A percentile compares a stretch with the other conserved stretches of the same genome.
These are phyloP conservation scores for Exophiala oligosperma DNA, from an alignment of 2,329 filamentous ascomycete genomes.

Conservation along the genomic window DNA sequence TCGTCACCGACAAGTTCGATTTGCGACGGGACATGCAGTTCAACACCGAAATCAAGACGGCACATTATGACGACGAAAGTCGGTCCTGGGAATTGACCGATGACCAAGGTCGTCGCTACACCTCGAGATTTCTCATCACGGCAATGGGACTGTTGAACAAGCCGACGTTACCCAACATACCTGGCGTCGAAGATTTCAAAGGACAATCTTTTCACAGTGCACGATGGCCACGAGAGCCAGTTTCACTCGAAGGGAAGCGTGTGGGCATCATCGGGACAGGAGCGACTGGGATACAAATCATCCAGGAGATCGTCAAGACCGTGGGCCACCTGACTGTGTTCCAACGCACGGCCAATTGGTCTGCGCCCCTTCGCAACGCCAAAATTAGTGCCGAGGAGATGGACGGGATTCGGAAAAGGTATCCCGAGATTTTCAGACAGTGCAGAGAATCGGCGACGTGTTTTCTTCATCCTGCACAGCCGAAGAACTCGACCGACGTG, in stretches of 20 bases:
- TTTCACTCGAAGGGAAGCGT: slow-evolving; percentile 57
- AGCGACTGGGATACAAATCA: slow-evolving; percentile 63
- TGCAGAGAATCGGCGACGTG: slow-evolving; percentile 55
- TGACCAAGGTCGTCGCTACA: slow-evolving; percentile 38
- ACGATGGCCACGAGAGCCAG: slow-evolving; percentile 56
- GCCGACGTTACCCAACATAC: slow-evolving; percentile 60
- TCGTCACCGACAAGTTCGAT: slow-evolving; percentile 45
- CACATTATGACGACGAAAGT: slow-evolving; percentile 37
- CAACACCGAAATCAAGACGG: slow-evolving; percentile 42
- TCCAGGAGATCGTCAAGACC: slow-evolving; percentile 58
- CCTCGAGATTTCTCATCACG: slow-evolving; percentile 46
- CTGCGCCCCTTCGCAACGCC: slow-evolving; percentile 59
- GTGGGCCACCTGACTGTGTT: slow-evolving; percentile 53
- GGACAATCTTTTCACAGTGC: slow-evolving; percentile 45
- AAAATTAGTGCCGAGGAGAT: slow-evolving; percentile 52
- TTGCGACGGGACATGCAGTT: slow-evolving; percentile 48
- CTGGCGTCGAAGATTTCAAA: slow-evolving; percentile 58
- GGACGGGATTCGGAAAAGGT: slow-evolving; percentile 30
- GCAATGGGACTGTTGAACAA: slow-evolving; percentile 55
- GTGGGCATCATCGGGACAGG: slow-evolving; percentile 65
- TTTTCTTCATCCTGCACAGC: slow-evolving; percentile 57
- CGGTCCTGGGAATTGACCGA: slow-evolving; percentile 47
- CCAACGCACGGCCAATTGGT: slow-evolving; percentile 66
- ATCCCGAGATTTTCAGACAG: slow-evolving; percentile 12
- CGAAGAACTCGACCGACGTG: slow-evolving; percentile 39